phyloP scores from a whole-genome alignment of 192 early-diverging fungal genomes.

The Martensiomyces pterosporus region DNA sequence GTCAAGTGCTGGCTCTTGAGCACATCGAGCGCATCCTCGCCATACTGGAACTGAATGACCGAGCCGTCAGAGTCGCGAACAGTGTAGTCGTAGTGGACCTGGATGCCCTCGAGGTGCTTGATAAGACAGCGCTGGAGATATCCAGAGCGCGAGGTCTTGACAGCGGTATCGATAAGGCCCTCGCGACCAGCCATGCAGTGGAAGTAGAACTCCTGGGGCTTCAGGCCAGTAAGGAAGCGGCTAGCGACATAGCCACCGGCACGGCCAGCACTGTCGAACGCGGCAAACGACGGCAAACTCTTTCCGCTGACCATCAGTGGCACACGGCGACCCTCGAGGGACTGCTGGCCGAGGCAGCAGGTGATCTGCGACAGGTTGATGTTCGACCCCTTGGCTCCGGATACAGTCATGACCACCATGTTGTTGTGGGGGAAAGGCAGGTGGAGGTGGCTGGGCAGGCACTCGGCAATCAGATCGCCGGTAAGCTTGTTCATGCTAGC shows the following conservation, averaged over 20 bases:
- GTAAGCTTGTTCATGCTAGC: conserved; percentile 78
- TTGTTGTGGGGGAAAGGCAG: conserved; percentile 90
- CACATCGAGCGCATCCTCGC: conserved; percentile 96
- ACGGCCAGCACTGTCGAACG: conserved; percentile 84
- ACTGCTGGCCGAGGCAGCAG: conserved; percentile 95
- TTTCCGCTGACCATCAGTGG: conserved; percentile 98
- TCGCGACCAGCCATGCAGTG: conserved; percentile 99
- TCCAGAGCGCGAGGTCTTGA: conserved; percentile 98
- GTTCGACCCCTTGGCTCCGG: conserved; percentile 95
- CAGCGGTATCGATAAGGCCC: conserved; percentile 99
- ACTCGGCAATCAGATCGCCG: conserved; percentile 34
- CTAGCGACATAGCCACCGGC: conserved; percentile 96
- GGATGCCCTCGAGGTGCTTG: conserved; percentile 95
- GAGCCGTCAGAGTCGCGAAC: conserved; percentile 94
- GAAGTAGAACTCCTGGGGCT: conserved; percentile 89
- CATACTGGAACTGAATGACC: conserved; percentile 97
- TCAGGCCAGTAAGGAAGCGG: conserved; percentile 98
- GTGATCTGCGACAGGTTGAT: conserved; percentile 98
- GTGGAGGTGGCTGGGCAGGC: conserved; percentile 39
- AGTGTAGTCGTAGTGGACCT: conserved; percentile 95
- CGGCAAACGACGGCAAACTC: conserved; percentile 88
- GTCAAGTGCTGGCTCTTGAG: conserved; percentile 86
- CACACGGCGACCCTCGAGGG: conserved; percentile 95
- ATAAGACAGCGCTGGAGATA: conserved; percentile 99
- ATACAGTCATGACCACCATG: conserved; percentile 99